Conservation (phyloP, 2,329 filamentous ascomycete species). For the Fusarium torulosum region DNA sequence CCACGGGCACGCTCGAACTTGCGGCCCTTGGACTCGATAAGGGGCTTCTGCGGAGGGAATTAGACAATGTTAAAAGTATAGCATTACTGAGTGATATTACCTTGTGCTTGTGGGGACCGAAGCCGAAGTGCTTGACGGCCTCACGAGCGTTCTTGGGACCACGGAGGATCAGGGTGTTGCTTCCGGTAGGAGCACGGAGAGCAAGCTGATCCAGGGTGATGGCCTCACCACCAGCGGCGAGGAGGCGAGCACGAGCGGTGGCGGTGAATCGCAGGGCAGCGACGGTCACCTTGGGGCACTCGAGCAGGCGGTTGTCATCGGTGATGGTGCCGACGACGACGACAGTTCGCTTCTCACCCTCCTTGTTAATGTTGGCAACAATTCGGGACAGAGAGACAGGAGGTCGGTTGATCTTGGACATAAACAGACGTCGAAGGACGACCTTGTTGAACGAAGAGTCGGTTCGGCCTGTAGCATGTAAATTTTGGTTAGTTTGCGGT, state of each 20-base stretch:
- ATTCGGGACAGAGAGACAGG: constrained; percentile 96
- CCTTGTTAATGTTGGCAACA: constrained; percentile 75
- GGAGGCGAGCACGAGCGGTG: constrained; percentile 92
- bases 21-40: constrained; percentile 97
- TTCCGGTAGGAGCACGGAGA: constrained; percentile 91
- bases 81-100: constrained; percentile 60
- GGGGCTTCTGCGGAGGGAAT: constrained; percentile 79
- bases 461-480: constrained; percentile 79
- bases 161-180: constrained; percentile 96
- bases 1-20: constrained; percentile 99
- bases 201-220: constrained; percentile 98
- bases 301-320: constrained; percentile 94
- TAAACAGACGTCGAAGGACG: constrained; percentile 95
- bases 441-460: constrained; percentile 99
- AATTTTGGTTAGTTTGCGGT: constrained; percentile 22
- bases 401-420: constrained; percentile 98
- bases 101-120: constrained; percentile 98
- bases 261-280: constrained; percentile 97
- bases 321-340: constrained; percentile 96
- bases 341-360: constrained; percentile 83
- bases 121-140: constrained; percentile 99
- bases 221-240: constrained; percentile 93
- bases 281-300: constrained; percentile 91
- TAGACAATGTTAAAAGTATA: constrained; percentile 42
- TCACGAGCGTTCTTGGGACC: constrained; percentile 98